Evolutionary conservation across 2,329 filamentous ascomycete species (phyloP), one percentile per base, ranked within the genome.

Genomic region (Fusarium citri): DNA sequence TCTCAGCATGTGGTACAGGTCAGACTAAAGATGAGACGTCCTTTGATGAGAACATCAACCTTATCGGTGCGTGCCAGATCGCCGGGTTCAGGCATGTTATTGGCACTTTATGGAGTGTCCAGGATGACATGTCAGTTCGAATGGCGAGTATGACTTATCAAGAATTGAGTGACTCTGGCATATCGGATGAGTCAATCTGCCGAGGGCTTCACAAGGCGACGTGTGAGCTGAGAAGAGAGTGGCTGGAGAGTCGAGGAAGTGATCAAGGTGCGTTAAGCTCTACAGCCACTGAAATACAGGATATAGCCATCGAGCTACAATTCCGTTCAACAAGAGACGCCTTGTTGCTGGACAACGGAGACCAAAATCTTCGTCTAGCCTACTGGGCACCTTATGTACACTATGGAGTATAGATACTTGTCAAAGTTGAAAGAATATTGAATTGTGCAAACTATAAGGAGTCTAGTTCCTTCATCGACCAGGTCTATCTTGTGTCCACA

Each of bases 331-430:
- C 1, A 1, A 30, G 55, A 54, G 34, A 58, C 16, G 47, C 47
- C 22, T 4, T 26, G 7, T 12, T 54, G 16, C 22, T 34, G 0
- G 34, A 40, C 0, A 14, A 1, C 6, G 14, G 2, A 2, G 34
- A 31, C 0, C 26, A 8, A 2, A 22, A 43, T 14, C 8, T 43
- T 15, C 16, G 47, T 0, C 28, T 49, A 4, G 55, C 47, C 11
- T 40, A 57, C 16, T 57, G 46, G 55, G 55, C 55, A 2, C 47
- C 55, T 1, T 57, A 54, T 5, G 12, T 57, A 54, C 55, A 57
- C 25, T 57, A 57, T 22, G 46, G 55, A 1, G 47, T 57, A 4
- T 57, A 53, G 5, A 20, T 42, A 16, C 28, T 48, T 30, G 25
- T 22, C 14, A 34, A 8, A n/a, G n/a, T n/a, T n/a, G n/a, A n/a